Evolutionary conservation across 2,329 filamentous ascomycete species (phyloP).

Genomic region (Fusarium domesticum): DNA sequence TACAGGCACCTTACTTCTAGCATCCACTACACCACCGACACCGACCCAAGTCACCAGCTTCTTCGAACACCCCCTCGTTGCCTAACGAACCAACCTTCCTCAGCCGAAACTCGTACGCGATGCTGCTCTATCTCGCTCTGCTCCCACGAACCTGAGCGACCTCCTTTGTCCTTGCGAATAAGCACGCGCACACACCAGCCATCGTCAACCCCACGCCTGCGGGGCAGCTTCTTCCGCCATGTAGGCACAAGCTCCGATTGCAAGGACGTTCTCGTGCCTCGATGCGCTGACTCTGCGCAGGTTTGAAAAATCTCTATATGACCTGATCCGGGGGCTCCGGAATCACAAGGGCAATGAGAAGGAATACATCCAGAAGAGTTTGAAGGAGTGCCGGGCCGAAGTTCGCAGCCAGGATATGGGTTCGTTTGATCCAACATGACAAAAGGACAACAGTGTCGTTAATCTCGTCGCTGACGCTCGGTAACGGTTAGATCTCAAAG

Average conservation of each 20-base stretch:
- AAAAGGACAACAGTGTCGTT: not conserved
- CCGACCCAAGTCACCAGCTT: not conserved
- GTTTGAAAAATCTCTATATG: constrained; percentile 99
- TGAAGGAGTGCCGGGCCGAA: constrained; percentile 94
- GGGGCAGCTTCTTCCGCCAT: constrained; percentile 30
- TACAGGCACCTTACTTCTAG: no score
- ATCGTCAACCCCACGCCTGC: constrained; percentile 27
- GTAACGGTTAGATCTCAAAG: constrained; percentile 72
- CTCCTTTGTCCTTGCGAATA: constrained; percentile 3
- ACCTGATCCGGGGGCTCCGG: constrained; percentile 93
- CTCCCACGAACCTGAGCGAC: constrained; percentile 20
- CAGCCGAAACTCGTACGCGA: constrained; percentile 17
- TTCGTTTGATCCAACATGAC: constrained; percentile 43
- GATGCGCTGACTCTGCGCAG: constrained; percentile 46
- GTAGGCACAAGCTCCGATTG: constrained; percentile 20
- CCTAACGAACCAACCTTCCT: constrained; percentile 1
- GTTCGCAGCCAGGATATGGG: constrained; percentile 92
- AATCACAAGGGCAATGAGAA: constrained; percentile 94
- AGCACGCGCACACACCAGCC: not conserved
- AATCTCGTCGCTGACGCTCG: constrained; percentile 10
- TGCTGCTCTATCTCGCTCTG: constrained; percentile 17
- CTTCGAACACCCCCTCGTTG: not conserved
- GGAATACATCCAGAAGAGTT: constrained; percentile 88
- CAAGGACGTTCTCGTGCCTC: not conserved
- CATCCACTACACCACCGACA: not conserved